Evolutionary conservation across 202 grass and related monocot genomes (phyloP).

Genomic region (Eragrostis tef): DNA sequence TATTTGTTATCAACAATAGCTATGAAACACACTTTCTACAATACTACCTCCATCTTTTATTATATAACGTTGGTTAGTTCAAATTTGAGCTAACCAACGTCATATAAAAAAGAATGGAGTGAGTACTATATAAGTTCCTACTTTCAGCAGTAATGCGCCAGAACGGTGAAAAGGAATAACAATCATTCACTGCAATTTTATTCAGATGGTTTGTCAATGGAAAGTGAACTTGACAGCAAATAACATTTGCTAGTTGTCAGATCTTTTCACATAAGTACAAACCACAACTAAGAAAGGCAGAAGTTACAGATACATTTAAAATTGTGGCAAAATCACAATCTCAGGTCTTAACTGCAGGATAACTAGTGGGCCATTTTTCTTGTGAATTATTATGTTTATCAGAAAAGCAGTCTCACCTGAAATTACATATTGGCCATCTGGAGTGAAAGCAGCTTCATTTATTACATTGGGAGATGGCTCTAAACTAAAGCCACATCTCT

Average conservation of each 20-base stretch:
- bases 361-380: background rate
- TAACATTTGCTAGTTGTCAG: slow-evolving; percentile 18
- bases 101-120: no score
- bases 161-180: background rate
- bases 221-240: slow-evolving; percentile 30
- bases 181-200: no score
- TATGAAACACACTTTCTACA: background rate
- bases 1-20: slow-evolving; percentile 20
- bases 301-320: background rate
- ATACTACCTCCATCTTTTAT: no score
- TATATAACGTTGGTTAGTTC: no score
- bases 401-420: slow-evolving; percentile 64
- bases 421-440: slow-evolving; percentile 92
- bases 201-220: no score
- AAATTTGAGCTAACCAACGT: no score
- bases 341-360: background rate
- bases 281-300: background rate
- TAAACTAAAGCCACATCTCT: slow-evolving; percentile 97
- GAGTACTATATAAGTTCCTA: no score
- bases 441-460: slow-evolving; percentile 94
- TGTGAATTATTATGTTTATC: slow-evolving; percentile 14
- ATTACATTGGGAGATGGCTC: slow-evolving; percentile 86
- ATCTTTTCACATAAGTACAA: slow-evolving; percentile 16
- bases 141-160: slow-evolving; percentile 1
- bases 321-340: background rate